These are phyloP conservation scores for Phytophthora cajani DNA, from an alignment of 352 stramenopile genomes.

Conservation along the genomic window DNA sequence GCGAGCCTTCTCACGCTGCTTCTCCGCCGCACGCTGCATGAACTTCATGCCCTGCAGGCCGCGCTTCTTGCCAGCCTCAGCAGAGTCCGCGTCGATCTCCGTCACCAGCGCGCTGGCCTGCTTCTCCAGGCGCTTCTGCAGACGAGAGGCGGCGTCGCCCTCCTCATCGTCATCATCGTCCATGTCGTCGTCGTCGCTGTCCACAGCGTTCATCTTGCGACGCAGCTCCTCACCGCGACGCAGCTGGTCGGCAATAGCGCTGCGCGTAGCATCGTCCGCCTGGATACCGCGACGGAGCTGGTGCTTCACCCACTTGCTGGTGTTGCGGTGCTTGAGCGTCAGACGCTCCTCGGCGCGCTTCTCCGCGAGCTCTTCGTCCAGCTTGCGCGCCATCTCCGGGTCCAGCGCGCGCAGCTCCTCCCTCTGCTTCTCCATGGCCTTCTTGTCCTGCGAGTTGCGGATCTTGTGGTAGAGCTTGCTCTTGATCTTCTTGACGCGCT, in stretches of 20 bases:
- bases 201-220: constrained; percentile 89
- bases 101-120: constrained; percentile 78
- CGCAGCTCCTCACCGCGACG: constrained; percentile 92
- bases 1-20: constrained; percentile 92
- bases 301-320: constrained; percentile 97
- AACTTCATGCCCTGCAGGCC: constrained; percentile 97
- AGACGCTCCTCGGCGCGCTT: constrained; percentile 97
- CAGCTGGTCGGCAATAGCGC: constrained; percentile 90
- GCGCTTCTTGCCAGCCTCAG: constrained; percentile 57
- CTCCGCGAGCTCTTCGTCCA: constrained; percentile 87
- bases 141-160: constrained; percentile 57
- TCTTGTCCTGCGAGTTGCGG: constrained; percentile 93
- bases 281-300: constrained; percentile 92
- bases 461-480: constrained; percentile 99
- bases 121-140: constrained; percentile 73
- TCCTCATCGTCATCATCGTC: constrained; percentile 61
- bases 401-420: constrained; percentile 82
- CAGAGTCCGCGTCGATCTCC: constrained; percentile 75
- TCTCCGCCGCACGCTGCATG: constrained; percentile 97
- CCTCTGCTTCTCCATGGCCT: constrained; percentile 87
- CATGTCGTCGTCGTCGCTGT: constrained; percentile 73
- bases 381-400: constrained; percentile 68
- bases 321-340: constrained; percentile 98
- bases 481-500: constrained; percentile 99
- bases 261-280: constrained; percentile 92